phyloP scores from a whole-genome alignment of 2,329 filamentous ascomycete species.

The Incumbomyces lentus region DNA sequence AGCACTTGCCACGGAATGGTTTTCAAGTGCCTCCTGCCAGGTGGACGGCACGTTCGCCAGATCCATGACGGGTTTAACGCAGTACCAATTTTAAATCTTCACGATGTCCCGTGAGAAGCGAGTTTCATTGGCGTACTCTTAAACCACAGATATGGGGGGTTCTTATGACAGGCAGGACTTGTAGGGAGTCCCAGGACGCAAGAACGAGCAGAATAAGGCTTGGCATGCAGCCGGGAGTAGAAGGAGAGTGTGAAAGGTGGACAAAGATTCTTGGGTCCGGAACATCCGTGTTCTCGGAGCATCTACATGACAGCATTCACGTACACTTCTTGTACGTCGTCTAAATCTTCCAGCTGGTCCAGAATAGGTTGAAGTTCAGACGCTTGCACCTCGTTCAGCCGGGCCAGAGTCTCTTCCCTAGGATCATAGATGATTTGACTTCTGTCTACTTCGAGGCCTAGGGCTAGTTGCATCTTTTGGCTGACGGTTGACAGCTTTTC shows the following conservation, averaged over 20 bases:
- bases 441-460: conserved; percentile 58
- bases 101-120: too few relatives aligned
- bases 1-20: conserved; percentile 50
- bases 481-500: conserved; percentile 54
- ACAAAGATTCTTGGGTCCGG: too few relatives aligned
- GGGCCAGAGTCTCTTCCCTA: conserved; percentile 66
- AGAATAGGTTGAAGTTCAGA: conserved; percentile 51
- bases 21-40: conserved; percentile 59
- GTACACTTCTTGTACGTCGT: conserved; percentile 69
- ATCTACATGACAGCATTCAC: conserved; percentile 44
- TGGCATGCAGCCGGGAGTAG: too few relatives aligned
- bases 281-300: too few relatives aligned
- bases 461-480: conserved; percentile 50
- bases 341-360: conserved; percentile 47
- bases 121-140: too few relatives aligned
- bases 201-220: too few relatives aligned
- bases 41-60: conserved; percentile 39
- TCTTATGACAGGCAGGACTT: too few relatives aligned
- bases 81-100: too few relatives aligned
- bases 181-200: too few relatives aligned
- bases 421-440: conserved; percentile 78
- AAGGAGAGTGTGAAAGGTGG: too few relatives aligned
- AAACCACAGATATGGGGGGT: too few relatives aligned
- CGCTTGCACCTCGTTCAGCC: conserved; percentile 47
- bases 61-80: background rate